Evolutionary conservation across 306 rosid species (phyloP), one percentile per base, ranked within the genome.

Genomic region (Acmispon strigosus): DNA sequence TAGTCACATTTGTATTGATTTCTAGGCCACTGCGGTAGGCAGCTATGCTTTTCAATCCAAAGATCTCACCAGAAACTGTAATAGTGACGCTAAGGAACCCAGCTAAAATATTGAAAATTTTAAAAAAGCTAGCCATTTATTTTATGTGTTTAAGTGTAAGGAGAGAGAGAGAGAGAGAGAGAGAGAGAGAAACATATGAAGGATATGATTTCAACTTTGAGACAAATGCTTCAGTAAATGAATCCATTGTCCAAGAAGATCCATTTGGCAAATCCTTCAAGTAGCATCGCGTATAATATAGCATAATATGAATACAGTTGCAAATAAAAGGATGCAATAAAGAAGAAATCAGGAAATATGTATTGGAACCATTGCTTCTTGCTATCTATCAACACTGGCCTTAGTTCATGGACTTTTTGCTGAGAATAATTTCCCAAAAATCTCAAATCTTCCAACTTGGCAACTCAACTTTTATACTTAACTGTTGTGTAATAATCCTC

Each of bases 141-240:
- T 5, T 10, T 29, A 2, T 12, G n/a, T 7, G 73, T 32, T 6
- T 12, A 9, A 5, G 62, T 3, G 18, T 45, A 36, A 6, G 58
- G 41, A 76, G 1, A 51, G n/a, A 16, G 8, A 18, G 11, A 66
- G 27, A 76, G 2, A 51, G 10, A 17, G 9, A 19, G 34, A 47
- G 10, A 65, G 39, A 76, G 2, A 51, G n/a, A 16, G 8, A 18
- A 2, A 57, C 34, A 57, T 44, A 42, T 43, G 78, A 86, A 88
- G 98, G 98, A 92, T 92, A 92, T 92, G 96, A 93, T 74, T 85
- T 81, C 82, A 93, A 76, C 80, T 88, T 84, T 52, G 76, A 78
- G 70, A 79, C 61, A 76, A 85, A 93, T 39, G 71, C 74, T 64
- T 86, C 78, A 1, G 85, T 84, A 83, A 88, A 93, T 44, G 32